Evolutionary conservation across 2,329 filamentous ascomycete genomes (phyloP), one percentile per base, ranked within the genome.

Genomic region (Fusarium annulatum): DNA sequence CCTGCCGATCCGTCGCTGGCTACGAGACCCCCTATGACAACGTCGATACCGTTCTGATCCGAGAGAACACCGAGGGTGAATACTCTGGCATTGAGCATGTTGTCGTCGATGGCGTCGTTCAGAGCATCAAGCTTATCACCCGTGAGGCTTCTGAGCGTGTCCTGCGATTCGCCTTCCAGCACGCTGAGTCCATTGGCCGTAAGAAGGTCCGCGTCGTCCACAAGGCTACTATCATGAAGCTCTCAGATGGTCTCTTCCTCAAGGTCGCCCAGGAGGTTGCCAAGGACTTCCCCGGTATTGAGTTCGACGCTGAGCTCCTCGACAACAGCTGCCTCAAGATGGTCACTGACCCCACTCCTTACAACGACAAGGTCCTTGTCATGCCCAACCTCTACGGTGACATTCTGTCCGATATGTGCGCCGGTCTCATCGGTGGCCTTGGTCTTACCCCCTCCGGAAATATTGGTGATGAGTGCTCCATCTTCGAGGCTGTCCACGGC

Each of bases 161-260:
- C 62, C 91, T 98, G 77, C 93, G 95, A 82, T 99, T 95, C 85
- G 96, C 97, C 80, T 99, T 99, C 92, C 96, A 99, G 88, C 95
- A 99, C 84, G 96, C 96, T 78, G 90, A 96, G 85, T 91, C 94
- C 79, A 93, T 98, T 81, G 95, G 95, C 86, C 94, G 94, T 88
- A 95, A 91, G 83, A 98, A 98, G 93, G 96, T 98, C 81, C 94
- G 95, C 81, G 96, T 95, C 69, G 95, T 98, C 74, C 96, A 99
- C 93, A 99, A 99, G 91, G 96, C 96, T 84, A 98, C 96, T 82
- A 99, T 99, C 88, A 99, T 99, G 96, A 99, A 99, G 92, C 97
- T 98, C 94, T 96, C 93, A 82, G 96, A 99, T 84, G 96, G 96
- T 87, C 94, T 99, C 72, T 99, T 99, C 92, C 90, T 99, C 78